These are phyloP conservation scores for Geotrichum reessii DNA, from an alignment of 1,139 yeast genomes.

Conservation along the genomic window DNA sequence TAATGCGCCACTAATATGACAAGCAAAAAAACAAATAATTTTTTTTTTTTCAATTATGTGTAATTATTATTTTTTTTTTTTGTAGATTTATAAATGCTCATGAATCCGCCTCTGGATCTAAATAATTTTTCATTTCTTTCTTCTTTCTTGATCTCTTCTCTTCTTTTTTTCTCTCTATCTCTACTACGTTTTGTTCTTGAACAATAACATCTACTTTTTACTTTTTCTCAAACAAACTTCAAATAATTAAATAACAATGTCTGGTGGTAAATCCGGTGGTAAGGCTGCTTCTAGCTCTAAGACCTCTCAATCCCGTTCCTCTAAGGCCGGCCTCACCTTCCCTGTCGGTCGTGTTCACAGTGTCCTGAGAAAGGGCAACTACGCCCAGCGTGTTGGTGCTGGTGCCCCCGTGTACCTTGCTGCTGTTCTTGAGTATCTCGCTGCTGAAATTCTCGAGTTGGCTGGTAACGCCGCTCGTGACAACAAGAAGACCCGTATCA, in stretches of 20 bases:
- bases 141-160: slow-evolving; percentile 23
- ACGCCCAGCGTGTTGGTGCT: slow-evolving; percentile 98
- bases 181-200: background rate
- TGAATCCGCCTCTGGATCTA: background rate
- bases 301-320: slow-evolving; percentile 94
- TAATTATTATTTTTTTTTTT: background rate
- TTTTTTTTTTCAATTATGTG: slow-evolving; percentile 5
- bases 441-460: slow-evolving; percentile 95
- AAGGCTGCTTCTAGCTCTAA: slow-evolving; percentile 88
- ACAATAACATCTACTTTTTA: background rate
- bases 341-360: slow-evolving; percentile 99
- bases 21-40: slow-evolving; percentile 3
- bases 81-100: background rate
- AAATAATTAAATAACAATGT: slow-evolving; percentile 49
- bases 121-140: slow-evolving; percentile 3
- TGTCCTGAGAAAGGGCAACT: slow-evolving; percentile 94
- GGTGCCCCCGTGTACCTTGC: slow-evolving; percentile 96
- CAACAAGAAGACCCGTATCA: slow-evolving; percentile 95
- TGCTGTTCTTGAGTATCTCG: slow-evolving; percentile 90
- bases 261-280: slow-evolving; percentile 95
- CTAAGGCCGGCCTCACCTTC: slow-evolving; percentile 97
- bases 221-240: background rate
- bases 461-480: slow-evolving; percentile 99
- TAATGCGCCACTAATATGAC: slow-evolving; percentile 3
- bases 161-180: slow-evolving; percentile 14